Conservation (phyloP, 257 asterid genomes). For the Gynochthodes officinalis region DNA sequence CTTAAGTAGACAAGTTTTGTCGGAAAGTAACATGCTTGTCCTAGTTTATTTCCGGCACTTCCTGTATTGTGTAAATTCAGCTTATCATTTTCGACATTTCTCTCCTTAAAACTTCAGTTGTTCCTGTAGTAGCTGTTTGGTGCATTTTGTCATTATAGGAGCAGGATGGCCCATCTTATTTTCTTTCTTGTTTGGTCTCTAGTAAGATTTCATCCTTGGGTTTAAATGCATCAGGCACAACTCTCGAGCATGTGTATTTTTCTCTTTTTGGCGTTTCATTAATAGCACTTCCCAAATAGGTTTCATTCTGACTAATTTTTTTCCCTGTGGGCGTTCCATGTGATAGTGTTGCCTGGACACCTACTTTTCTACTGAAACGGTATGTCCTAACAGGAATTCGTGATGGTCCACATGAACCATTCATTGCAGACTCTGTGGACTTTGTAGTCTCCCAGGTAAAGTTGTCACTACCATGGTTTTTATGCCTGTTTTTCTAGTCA, state of each 20-base stretch:
- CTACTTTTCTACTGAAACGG: slow-evolving; percentile 86
- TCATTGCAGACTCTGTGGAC: slow-evolving; percentile 96
- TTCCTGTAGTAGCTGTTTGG: neutral
- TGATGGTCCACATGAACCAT: slow-evolving; percentile 95
- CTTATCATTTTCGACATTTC: neutral
- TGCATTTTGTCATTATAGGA: neutral
- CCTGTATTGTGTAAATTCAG: neutral
- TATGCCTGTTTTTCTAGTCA: neutral
- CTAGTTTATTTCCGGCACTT: neutral
- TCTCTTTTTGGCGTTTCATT: neutral
- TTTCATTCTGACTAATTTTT: slow-evolving; percentile 1
- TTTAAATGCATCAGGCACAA: neutral
- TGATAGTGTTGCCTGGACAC: slow-evolving; percentile 93
- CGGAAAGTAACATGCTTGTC: neutral
- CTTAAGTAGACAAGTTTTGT: neutral
- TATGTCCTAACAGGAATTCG: slow-evolving; percentile 86
- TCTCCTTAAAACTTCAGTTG: neutral
- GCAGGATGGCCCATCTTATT: too few relatives aligned
- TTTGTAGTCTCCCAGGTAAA: slow-evolving; percentile 96
- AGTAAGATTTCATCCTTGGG: neutral
- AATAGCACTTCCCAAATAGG: neutral
- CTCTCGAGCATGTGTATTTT: neutral
- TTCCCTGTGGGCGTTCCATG: slow-evolving; percentile 27
- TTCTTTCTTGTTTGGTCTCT: neutral
- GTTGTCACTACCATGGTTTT: neutral